Percentiles rank a stretch among this genome's conserved stretches.
These are phyloP conservation scores for Aegle marmelos DNA, from an alignment of 345 rosid genomes.

Conservation along the genomic window DNA sequence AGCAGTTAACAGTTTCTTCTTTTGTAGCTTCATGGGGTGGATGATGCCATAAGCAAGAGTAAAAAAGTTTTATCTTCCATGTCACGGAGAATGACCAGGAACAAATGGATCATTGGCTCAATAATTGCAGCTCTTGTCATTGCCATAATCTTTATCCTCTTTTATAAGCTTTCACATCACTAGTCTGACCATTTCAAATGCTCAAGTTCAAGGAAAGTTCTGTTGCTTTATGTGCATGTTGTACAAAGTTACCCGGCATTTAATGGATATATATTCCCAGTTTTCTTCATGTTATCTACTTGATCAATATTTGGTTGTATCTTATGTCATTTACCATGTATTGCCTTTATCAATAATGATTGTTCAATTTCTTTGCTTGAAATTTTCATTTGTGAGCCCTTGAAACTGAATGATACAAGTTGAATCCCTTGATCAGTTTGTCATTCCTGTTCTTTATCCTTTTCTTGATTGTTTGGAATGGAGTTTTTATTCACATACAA, in stretches of 20 bases:
- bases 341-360: background rate
- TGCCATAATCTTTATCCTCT: conserved; percentile 59
- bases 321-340: background rate
- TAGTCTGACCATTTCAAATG: conserved; percentile 16
- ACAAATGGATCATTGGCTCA: conserved; percentile 68
- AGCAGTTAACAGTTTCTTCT: background rate
- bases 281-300: background rate
- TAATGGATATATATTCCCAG: background rate
- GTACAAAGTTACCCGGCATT: conserved; percentile 8
- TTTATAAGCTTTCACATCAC: conserved; percentile 53
- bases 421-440: background rate
- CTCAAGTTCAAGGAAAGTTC: background rate
- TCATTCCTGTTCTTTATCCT: background rate
- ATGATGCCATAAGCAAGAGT: conserved; percentile 85
- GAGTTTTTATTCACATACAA: background rate
- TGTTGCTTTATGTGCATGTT: conserved; percentile 15
- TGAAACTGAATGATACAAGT: background rate
- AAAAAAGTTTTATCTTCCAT: conserved; percentile 65
- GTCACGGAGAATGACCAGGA: conserved; percentile 74
- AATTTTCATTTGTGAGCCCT: background rate
- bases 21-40: conserved; percentile 76
- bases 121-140: conserved; percentile 62
- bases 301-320: background rate
- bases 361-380: background rate
- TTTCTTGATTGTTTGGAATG: background rate